Evolutionary conservation across 345 rosid species (phyloP), one percentile per base, ranked within the genome.

Genomic region (Erucastrum elatum): DNA sequence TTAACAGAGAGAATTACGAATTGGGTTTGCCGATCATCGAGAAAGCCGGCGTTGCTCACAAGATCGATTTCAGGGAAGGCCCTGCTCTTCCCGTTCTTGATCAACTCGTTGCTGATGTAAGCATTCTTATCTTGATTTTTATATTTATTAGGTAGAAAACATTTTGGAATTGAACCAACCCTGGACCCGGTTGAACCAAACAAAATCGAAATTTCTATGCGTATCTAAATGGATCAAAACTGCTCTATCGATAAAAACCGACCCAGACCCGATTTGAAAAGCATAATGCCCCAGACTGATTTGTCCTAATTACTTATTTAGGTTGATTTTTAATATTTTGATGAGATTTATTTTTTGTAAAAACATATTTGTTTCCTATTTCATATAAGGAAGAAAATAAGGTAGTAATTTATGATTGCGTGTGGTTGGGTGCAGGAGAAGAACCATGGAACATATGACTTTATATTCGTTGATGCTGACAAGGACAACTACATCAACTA

Each of bases 1-100:
- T 93, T 21, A 93, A 91, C 84, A 87, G 88, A 76, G 97, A 90
- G 80, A 93, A 96, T 77, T 93, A 88, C 72, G 99, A 93, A 59
- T n/a, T 91, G 82, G 98, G 99, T 71, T 83, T 91, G 35, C 99
- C 99, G 1, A 79, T 93, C 1, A 90, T 96, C 63, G 80, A 96
- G 55, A 96, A 91, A 84, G 98, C 99, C 31, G 99, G 98, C 2
- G 90, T 96, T 59, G 96, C 93, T n/a, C 97, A 96, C 89, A 96
- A 93, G 88, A 91, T 96, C 60, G 95, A 90, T 0, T 96, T 96
- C 90, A 85, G 70, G 76, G 99, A 93, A 87, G 98, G 99, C 78
- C 99, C 98, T 82, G 99, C 99, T 67, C 62, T 96, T 82, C 97
- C 98, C 1, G 90, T 89, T 82, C 98, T 96, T 73, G 99, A 96